Conservation (phyloP, 2,329 filamentous ascomycete species). For the Arthrobotrys conoides region DNA sequence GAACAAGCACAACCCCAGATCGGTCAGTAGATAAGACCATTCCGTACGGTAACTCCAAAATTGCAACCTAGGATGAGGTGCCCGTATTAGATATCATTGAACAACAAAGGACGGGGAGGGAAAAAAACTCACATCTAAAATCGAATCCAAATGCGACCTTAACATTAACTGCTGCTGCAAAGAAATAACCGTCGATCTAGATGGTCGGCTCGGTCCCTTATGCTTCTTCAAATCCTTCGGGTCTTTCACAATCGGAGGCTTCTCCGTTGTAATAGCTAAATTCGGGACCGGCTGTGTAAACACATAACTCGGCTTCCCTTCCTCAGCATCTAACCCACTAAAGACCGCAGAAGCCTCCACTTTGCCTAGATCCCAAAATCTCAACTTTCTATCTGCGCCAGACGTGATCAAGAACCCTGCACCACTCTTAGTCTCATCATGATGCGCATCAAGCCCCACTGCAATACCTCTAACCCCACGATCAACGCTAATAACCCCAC, state of each 20-base stretch:
- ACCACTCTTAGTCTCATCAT: conserved; percentile 75
- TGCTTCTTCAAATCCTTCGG: conserved; percentile 64
- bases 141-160: conserved; percentile 86
- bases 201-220: conserved; percentile 69
- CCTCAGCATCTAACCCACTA: conserved; percentile 80
- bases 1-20: conserved; percentile 90
- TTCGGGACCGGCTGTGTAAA: conserved; percentile 75
- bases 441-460: conserved; percentile 78
- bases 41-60: conserved; percentile 88
- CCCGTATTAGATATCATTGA: conserved; percentile 15
- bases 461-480: conserved; percentile 82
- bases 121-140: conserved; percentile 77
- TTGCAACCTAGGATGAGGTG: conserved; percentile 68
- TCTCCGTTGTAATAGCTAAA: conserved; percentile 78
- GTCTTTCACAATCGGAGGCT: conserved; percentile 61
- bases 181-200: conserved; percentile 86
- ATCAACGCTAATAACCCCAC: conserved; percentile 71
- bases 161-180: conserved; percentile 88
- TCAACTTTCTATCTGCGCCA: conserved; percentile 88
- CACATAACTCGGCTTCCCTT: conserved; percentile 80
- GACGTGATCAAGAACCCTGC: conserved; percentile 85
- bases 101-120: background rate
- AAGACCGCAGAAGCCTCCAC: conserved; percentile 84
- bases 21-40: conserved; percentile 94
- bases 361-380: conserved; percentile 90